phyloP scores from a whole-genome alignment of 2,329 filamentous ascomycete species.

The Cadophora luteo-olivacea region DNA sequence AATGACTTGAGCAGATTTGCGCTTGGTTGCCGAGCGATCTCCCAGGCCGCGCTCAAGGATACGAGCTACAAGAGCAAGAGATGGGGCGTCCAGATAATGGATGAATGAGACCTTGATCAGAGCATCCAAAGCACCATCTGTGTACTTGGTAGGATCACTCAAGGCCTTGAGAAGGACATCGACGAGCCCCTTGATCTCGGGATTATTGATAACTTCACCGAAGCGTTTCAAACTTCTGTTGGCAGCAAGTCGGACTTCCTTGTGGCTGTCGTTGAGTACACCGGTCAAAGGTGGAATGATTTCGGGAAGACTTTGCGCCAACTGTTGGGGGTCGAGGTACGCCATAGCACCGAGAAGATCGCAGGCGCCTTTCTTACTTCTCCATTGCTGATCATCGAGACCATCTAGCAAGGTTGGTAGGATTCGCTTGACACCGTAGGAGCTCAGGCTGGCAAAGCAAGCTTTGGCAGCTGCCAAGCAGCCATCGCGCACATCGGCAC shows the following conservation, averaged over 20 bases:
- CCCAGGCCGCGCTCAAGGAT: constrained; percentile 92
- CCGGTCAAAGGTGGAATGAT: constrained; percentile 96
- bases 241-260: constrained; percentile 89
- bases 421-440: constrained; percentile 94
- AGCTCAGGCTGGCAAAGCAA: constrained; percentile 91
- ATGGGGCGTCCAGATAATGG: constrained; percentile 97
- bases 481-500: constrained; percentile 87
- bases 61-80: constrained; percentile 90
- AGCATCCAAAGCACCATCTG: constrained; percentile 89
- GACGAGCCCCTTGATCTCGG: constrained; percentile 93
- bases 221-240: constrained; percentile 98
- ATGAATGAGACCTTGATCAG: constrained; percentile 98
- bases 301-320: constrained; percentile 89
- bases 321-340: constrained; percentile 93
- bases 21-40: constrained; percentile 92
- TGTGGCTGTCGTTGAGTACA: constrained; percentile 96
- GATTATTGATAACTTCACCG: constrained; percentile 97
- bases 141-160: constrained; percentile 96
- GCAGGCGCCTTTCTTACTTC: constrained; percentile 97
- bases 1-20: constrained; percentile 96
- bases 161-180: constrained; percentile 92
- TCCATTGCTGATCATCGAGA: constrained; percentile 94
- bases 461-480: constrained; percentile 93
- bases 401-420: constrained; percentile 90
- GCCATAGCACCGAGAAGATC: constrained; percentile 98